Conservation (phyloP, 1,284 basidiomycete genomes). For the Ustilago esculenta region DNA sequence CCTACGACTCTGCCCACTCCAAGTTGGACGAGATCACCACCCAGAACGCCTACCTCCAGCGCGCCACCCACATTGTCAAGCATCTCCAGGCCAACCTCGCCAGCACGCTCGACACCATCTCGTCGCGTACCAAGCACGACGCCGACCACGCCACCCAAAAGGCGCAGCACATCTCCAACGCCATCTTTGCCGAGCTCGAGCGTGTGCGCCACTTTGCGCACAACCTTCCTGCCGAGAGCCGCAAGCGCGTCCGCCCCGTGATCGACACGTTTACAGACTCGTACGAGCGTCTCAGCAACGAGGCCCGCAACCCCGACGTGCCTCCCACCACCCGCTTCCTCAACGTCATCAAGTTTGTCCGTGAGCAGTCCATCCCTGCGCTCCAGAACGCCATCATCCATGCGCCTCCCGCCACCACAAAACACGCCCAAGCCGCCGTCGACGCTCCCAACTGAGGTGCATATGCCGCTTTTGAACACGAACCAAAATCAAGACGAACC, state of each 20-base stretch:
- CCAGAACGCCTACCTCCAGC: constrained; percentile 61
- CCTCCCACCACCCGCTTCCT: constrained; percentile 54
- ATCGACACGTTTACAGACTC: constrained; percentile 61
- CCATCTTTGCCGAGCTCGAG: constrained; percentile 63
- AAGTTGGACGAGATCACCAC: constrained; percentile 63
- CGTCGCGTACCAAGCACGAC: constrained; percentile 52
- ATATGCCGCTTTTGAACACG: not conserved
- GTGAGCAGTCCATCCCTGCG: constrained; percentile 60
- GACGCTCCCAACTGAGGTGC: constrained; percentile 15
- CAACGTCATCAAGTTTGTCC: constrained; percentile 60
- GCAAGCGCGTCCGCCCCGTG: constrained; percentile 62
- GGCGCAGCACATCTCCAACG: constrained; percentile 57
- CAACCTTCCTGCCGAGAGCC: constrained; percentile 58
- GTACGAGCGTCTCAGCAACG: constrained; percentile 58
- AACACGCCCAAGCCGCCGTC: constrained; percentile 14
- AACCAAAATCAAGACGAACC: not conserved
- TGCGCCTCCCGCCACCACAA: constrained; percentile 21
- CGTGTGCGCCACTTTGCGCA: constrained; percentile 59
- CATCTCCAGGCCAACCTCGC: constrained; percentile 56
- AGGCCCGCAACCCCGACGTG: constrained; percentile 59
- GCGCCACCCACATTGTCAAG: constrained; percentile 57
- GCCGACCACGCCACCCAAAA: constrained; percentile 59
- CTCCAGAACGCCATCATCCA: constrained; percentile 59
- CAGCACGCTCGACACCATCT: constrained; percentile 55
- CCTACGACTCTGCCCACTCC: constrained; percentile 45